Evolutionary conservation across 306 rosid species (phyloP).

Genomic region (Pyrus communis): DNA sequence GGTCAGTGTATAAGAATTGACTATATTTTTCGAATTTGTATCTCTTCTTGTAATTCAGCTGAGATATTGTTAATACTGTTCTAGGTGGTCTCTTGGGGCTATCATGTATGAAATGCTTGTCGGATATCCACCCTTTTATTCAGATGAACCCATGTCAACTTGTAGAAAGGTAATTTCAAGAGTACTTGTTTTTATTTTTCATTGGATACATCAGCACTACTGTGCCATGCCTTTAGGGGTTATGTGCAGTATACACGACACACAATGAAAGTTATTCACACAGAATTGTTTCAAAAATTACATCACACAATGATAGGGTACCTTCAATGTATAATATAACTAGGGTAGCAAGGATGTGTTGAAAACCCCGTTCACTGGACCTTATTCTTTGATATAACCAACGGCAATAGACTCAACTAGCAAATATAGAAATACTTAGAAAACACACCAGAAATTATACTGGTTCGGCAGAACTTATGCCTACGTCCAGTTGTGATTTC

Average conservation of each 20-base stretch:
- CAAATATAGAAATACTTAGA: no score
- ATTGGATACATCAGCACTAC: neutral
- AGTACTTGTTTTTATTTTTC: neutral
- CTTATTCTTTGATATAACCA: no score
- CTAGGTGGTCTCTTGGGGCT: slow-evolving; percentile 99
- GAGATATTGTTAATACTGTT: slow-evolving; percentile 23
- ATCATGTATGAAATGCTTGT: slow-evolving; percentile 99
- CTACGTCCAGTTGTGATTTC: no score
- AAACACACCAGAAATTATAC: no score
- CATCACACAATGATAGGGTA: neutral
- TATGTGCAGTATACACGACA: neutral
- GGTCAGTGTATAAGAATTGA: slow-evolving; percentile 36
- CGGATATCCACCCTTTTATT: slow-evolving; percentile 95
- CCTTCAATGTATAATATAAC: neutral
- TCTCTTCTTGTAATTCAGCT: slow-evolving; percentile 19
- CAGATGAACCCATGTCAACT: slow-evolving; percentile 96
- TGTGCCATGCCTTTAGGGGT: neutral
- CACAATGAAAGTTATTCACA: neutral
- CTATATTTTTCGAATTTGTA: neutral
- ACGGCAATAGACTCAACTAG: no score
- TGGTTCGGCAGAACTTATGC: no score
- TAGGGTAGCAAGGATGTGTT: neutral
- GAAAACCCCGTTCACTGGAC: no score
- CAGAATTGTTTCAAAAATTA: no score
- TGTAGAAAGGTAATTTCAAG: slow-evolving; percentile 78